Evolutionary conservation across 345 rosid genomes (phyloP), one percentile per base, ranked within the genome.

Genomic region (Corchorus olitorius): DNA sequence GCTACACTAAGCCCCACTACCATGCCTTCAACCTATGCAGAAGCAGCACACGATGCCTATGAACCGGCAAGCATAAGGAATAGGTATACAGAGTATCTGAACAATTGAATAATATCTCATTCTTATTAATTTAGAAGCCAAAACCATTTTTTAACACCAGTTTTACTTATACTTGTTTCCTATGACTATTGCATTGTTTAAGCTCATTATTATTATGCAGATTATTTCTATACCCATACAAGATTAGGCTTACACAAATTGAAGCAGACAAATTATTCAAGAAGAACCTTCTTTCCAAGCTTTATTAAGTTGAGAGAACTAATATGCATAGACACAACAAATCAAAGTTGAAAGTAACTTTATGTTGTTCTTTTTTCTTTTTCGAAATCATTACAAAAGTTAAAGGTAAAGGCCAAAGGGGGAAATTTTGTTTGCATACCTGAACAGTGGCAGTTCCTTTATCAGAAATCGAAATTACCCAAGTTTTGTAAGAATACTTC

Each of bases 11-110:
- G 37, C 74, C 80, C 82, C 74, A 89, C 78, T 81, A 83, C 84
- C 91, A 90, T 86, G 66, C 88, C 94, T 74, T 84, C 78, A 84
- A 91, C 90, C 98, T 91, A 80, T 48, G 72, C 67, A 84, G n/a
- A 79, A 82, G 2, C 72, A 75, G 49, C 72, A 67, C 17, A 59
- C 8, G n/a, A 20, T 69, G 22, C 53, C 39, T 12, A 54, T 72
- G 27, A 41, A 65, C 37, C 59, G 19, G 43, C 46, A 22, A 45
- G 48, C 54, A 60, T 19, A 71, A 50, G 20, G 5, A 54, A 9
- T 5, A 16, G 2, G 12, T 37, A 2, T 37, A 55, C 1, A 70
- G 59, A 76, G 53, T 61, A 35, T 48, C 62, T 34, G 33, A 61
- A 13, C 10, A 19, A 22, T 55, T 12, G 5, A 46, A 76, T 22